Base-by-base conservation (phyloP, 2,329 filamentous ascomycete genomes). In the Ceratocystis ficicola region DNA sequence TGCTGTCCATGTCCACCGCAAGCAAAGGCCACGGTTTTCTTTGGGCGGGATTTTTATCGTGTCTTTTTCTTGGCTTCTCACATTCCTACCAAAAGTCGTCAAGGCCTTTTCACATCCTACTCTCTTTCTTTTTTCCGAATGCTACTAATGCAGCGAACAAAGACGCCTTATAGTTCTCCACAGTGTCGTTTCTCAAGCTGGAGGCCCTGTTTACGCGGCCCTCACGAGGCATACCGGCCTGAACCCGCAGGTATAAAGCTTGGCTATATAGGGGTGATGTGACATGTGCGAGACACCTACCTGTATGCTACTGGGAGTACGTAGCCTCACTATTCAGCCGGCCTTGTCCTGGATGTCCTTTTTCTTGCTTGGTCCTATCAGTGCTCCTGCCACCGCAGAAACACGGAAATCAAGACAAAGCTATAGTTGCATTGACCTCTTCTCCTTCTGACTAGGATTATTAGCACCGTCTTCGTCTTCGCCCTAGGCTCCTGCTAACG, bases 401-500 rank as follows among this genome's bases (percentile, higher is more conserved):
- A 5, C 20, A 28, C 48, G 25, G 48, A 52, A 52, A 52, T 15
- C 48, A 52, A 52, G 55, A n/a, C 55, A 59, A 36, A 41, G 30
- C 28, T 59, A 17, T 8, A 59, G 55, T 30, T 59, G 55, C 55
- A 59, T 15, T 59, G 55, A 59, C 55, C 55, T 59, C 55, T 36
- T 25, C 30, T 59, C 55, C 55, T 59, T 6, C 55, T 36, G 32
- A n/a, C 20, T 17, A 59, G 55, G 55, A 59, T 59, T 30, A 20
- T 17, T 59, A 59, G 55, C 32, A 36, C 30, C 55, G 55, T 59
- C 15, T 59, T 36, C 28, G 55, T 25, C 28, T 36, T 59, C 3
- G 28, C 59, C 59, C 59, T 62, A 62, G 59, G 36, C 36, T 41
- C 36, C 36, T 10, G 44, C 36, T 44, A 44, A 63, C 61, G 61